phyloP scores from a whole-genome alignment of 2,329 filamentous ascomycete species.

The Periconia digitata region DNA sequence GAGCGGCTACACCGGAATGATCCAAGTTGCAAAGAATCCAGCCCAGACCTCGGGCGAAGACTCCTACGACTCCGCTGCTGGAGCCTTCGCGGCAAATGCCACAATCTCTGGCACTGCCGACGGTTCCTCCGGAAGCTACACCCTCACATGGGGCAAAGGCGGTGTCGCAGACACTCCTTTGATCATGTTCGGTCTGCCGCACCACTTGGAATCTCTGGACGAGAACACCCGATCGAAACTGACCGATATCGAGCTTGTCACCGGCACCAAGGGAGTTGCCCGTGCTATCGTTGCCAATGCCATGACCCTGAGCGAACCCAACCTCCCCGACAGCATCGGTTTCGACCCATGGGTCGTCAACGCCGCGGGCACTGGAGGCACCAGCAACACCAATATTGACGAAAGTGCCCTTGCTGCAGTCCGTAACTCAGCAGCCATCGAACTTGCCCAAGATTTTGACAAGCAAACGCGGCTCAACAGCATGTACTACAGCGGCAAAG shows the following conservation, averaged over 20 bases:
- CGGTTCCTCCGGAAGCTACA: slow-evolving; percentile 66
- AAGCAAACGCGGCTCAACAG: slow-evolving; percentile 77
- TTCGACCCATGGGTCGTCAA: slow-evolving; percentile 77
- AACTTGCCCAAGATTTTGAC: slow-evolving; percentile 75
- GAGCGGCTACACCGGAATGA: slow-evolving; percentile 69
- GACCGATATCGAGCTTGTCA: slow-evolving; percentile 65
- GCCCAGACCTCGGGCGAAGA: slow-evolving; percentile 54
- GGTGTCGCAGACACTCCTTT: slow-evolving; percentile 63
- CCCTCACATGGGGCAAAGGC: slow-evolving; percentile 68
- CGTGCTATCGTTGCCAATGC: slow-evolving; percentile 59
- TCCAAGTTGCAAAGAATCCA: slow-evolving; percentile 84
- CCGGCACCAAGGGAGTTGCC: slow-evolving; percentile 84
- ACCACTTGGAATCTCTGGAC: slow-evolving; percentile 80
- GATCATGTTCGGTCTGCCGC: slow-evolving; percentile 87
- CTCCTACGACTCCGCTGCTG: slow-evolving; percentile 74
- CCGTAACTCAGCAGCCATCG: slow-evolving; percentile 62
- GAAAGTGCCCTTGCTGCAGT: slow-evolving; percentile 59
- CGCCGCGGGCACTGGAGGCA: slow-evolving; percentile 33
- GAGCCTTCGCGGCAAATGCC: slow-evolving; percentile 68
- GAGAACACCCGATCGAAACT: slow-evolving; percentile 48
- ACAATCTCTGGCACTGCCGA: slow-evolving; percentile 53
- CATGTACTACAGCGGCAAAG: slow-evolving; percentile 85
- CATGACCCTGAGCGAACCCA: slow-evolving; percentile 70
- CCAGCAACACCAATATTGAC: slow-evolving; percentile 42
- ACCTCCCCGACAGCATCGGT: slow-evolving; percentile 71